Base-by-base conservation (phyloP, 257 asterid genomes). In the Solanum gracilifrons region DNA sequence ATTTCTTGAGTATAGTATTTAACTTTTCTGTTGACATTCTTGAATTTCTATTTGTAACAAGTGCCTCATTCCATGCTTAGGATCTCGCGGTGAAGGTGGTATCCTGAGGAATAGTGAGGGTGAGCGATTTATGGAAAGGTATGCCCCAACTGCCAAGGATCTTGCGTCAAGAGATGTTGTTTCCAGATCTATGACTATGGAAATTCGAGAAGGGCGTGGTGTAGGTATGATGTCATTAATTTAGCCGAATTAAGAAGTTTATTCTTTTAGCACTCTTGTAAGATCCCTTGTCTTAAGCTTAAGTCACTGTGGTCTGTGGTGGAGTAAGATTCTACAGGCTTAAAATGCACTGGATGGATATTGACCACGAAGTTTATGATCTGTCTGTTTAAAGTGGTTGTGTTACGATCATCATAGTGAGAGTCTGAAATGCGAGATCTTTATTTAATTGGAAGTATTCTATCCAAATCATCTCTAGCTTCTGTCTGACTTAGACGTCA, bases 81-180 rank as follows among this genome's bases (percentile, higher is more conserved):
- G 99, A 71, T 97, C 99, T 85, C 97, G 99, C 88, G 99, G 99
- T 90, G 99, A 97, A 93, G 99, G 99, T 90, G 99, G 99, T 75
- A 95, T 95, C 86, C 98, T 97, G 85, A 94, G 98, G 91, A 97
- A 97, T 87, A 95, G 98, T 83, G 99, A 97, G 91, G 99, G 99
- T 85, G 99, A 97, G 93, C 92, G 99, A 86, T 97, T 97, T 94
- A 97, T 97, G 99, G 99, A 95, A 89, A 94, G 99, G 35, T 97
- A 95, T 92, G 99, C 99, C 87, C 99, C 99, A 87, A 95, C 99
- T 18, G 99, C 99, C 16, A 97, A 97, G 96, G 99, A 97, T 94
- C 99, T 97, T 91, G 99, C 99, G 15, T 95, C 98, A 76, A 93
- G 99, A 91, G 99, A 97, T 91, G 99, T 97, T 84, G 99, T 97